phyloP scores from a whole-genome alignment of 202 grass and related monocot genomes.

The Zizania palustris region DNA sequence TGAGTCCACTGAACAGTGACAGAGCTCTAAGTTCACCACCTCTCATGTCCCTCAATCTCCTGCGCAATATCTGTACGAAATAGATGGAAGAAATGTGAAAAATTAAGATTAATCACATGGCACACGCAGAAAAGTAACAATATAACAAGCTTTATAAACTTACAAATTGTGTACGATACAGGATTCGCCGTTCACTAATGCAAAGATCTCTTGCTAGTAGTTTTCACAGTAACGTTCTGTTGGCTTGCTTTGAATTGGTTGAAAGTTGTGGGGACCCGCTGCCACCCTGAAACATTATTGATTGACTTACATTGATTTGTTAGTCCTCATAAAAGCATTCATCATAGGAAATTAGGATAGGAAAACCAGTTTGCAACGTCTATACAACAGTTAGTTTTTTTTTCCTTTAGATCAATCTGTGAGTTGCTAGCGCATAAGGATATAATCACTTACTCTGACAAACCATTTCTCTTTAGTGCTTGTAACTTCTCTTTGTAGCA shows the following conservation, averaged over 20 bases:
- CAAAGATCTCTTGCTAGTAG: constrained; percentile 83
- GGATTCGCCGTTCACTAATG: constrained; percentile 85
- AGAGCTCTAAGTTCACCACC: constrained; percentile 83
- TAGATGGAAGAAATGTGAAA: background rate
- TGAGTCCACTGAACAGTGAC: constrained; percentile 76
- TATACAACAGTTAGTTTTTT: background rate
- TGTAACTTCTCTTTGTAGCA: constrained; percentile 88
- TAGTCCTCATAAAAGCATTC: constrained; percentile 5
- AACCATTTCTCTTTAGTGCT: constrained; percentile 68
- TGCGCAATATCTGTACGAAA: constrained; percentile 67
- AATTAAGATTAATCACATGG: background rate
- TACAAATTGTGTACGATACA: constrained; percentile 92
- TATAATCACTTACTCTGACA: constrained; percentile 73
- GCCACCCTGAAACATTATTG: constrained; percentile 53
- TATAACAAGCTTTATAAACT: constrained; percentile 12
- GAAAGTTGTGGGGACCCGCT: constrained; percentile 39
- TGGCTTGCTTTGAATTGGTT: constrained; percentile 72
- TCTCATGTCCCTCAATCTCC: constrained; percentile 88
- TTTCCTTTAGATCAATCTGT: background rate
- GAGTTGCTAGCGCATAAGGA: constrained; percentile 1
- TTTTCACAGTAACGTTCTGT: constrained; percentile 75
- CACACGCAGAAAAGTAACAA: background rate
- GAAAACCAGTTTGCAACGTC: background rate
- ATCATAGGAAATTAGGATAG: background rate
- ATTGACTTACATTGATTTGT: constrained; percentile 6